Base-by-base conservation (phyloP, 805 yeast genomes). In the Kuraishia piskuri region DNA sequence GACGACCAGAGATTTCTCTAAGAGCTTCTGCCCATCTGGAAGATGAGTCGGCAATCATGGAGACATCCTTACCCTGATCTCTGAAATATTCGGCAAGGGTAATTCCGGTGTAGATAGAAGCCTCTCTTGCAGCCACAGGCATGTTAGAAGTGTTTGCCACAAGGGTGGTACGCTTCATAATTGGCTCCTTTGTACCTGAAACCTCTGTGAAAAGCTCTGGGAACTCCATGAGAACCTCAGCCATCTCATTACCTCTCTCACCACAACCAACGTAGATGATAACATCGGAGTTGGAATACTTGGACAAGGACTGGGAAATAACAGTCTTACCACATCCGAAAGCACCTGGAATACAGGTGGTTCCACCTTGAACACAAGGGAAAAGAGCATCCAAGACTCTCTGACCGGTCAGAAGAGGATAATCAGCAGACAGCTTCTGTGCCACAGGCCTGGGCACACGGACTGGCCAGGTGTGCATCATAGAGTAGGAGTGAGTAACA, bases 91-190 rank as follows among this genome's bases (percentile, higher is more conserved):
- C 99, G 50, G 99, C 98, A 62, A 94, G 77, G 3, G 99, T 94
- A 66, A 94, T 94, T 80, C 99, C 99, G 17, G 99, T 94, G 75
- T 94, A 94, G 65, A 94, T 94, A 36, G 99, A 94, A 50, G 99
- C 99, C 74, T 94, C 99, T 83, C 99, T 88, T 8, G 99, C 99
- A 58, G 99, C 99, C 64, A 94, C 99, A 53, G 99, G 99, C 99
- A 94, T 94, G 72, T 94, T 94, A 46, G 98, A 92, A 48, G 99
- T 94, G 72, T 94, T 94, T 50, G 99, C 99, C 52, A 94, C 99
- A 70, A 94, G 81, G 40, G 98, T 88, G 46, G 99, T 94, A 79
- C 99, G 96, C 78, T 95, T 94, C 98, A 94, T 94, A 68, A 94
- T 94, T 59, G 98, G 97, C 76, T 94, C 99, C 75, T 91, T 88